phyloP scores from a whole-genome alignment of 202 grass and related monocot genomes.

The Schoenoplectus triqueter region DNA sequence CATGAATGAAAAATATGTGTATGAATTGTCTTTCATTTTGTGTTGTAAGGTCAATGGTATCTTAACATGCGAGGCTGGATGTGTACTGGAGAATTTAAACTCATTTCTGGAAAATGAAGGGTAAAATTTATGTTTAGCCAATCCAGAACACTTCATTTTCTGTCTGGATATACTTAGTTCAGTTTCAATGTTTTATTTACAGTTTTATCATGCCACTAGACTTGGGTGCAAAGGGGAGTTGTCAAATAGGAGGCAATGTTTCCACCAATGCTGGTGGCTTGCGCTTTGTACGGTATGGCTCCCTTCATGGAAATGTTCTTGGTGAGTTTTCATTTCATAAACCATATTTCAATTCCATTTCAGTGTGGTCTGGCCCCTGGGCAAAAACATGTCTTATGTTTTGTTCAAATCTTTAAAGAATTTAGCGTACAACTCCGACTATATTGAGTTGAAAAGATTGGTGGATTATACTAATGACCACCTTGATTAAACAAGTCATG shows the following conservation, averaged over 20 bases:
- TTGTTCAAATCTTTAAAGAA: background rate
- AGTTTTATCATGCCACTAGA: conserved; percentile 99
- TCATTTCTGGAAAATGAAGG: conserved; percentile 43
- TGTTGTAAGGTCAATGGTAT: conserved; percentile 88
- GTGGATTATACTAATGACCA: background rate
- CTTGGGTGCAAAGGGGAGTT: conserved; percentile 96
- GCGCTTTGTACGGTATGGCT: conserved; percentile 91
- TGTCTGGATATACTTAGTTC: conserved; percentile 5
- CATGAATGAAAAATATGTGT: conserved; percentile 33
- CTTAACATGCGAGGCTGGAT: conserved; percentile 92
- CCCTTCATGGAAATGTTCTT: conserved; percentile 93
- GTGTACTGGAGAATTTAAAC: conserved; percentile 86
- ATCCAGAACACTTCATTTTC: background rate
- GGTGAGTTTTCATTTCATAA: conserved; percentile 50
- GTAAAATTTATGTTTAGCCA: too few relatives aligned
- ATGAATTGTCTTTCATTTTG: conserved; percentile 48
- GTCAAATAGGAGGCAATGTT: conserved; percentile 94
- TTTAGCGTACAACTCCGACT: background rate
- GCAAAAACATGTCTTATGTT: conserved; percentile 5
- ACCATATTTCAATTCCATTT: conserved; percentile 32
- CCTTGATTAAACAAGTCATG: background rate
- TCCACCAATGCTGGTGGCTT: conserved; percentile 96
- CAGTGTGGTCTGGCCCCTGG: background rate
- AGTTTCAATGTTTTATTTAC: conserved; percentile 41
- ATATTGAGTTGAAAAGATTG: background rate